Evolutionary conservation across 805 yeast genomes (phyloP).

Genomic region (Pichia occidentalis): DNA sequence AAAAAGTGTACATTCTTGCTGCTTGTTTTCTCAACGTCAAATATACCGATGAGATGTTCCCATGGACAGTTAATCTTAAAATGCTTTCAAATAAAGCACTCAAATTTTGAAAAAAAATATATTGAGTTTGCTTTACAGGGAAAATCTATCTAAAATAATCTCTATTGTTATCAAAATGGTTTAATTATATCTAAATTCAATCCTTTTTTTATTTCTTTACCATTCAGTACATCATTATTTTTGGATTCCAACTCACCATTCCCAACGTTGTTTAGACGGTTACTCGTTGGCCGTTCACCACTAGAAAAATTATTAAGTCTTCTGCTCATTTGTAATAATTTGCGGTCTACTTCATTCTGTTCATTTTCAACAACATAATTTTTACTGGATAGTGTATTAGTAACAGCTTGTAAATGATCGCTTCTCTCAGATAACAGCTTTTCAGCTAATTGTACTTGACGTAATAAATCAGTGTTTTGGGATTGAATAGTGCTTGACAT

Average conservation of each 20-base stretch:
- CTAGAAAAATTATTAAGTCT: conserved; percentile 2
- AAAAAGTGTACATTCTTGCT: no score
- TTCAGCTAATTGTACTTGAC: conserved; percentile 8
- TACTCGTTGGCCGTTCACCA: no score
- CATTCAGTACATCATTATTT: not conserved
- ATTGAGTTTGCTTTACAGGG: no score
- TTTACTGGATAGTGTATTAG: no score
- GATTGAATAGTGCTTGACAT: conserved; percentile 7
- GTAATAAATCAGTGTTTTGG: conserved; percentile 2
- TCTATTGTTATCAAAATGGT: conserved; percentile 24
- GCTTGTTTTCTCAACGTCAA: no score
- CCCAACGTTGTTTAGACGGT: conserved; percentile 2
- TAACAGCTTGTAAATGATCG: no score
- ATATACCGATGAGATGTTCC: no score
- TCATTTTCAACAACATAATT: conserved; percentile 3
- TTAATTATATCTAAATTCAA: conserved; percentile 54
- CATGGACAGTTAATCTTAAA: no score
- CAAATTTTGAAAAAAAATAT: no score
- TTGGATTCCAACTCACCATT: not conserved
- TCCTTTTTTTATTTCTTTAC: conserved; percentile 29
- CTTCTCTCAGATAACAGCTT: no score
- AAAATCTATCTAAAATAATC: not conserved
- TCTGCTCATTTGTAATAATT: conserved; percentile 5
- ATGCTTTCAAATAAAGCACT: no score
- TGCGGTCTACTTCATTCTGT: conserved; percentile 8